These are phyloP conservation scores for Acanthamoeba royreba DNA, from an alignment of 208 protist genomes.

Conservation along the genomic window DNA sequence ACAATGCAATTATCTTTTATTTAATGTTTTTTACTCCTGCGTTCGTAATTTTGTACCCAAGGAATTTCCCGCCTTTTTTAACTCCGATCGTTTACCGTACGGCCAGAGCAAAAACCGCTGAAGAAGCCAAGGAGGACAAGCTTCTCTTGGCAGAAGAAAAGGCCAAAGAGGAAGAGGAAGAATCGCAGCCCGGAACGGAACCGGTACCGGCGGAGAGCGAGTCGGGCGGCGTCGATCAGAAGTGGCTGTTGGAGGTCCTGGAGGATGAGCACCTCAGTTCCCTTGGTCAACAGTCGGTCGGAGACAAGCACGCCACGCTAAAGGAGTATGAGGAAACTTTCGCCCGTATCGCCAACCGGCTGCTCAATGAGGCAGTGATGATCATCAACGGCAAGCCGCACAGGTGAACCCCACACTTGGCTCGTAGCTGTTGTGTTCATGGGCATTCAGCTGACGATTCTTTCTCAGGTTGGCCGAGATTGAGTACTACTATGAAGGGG, in stretches of 20 bases:
- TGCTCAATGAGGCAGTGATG: slow-evolving; percentile 6
- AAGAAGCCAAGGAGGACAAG: background rate
- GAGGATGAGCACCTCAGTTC: slow-evolving; percentile 11
- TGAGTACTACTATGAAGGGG: slow-evolving; percentile 33
- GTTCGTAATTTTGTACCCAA: background rate
- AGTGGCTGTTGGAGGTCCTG: background rate
- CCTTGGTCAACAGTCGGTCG: background rate
- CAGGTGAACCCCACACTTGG: background rate
- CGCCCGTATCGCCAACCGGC: background rate
- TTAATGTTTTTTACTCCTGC: background rate
- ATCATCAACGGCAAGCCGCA: slow-evolving; percentile 31
- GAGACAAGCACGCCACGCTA: slow-evolving; percentile 4
- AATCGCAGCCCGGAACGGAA: background rate
- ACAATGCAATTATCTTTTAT: too few species aligned
- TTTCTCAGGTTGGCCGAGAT: background rate
- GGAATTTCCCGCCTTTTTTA: background rate
- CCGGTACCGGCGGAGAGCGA: background rate
- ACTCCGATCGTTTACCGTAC: background rate
- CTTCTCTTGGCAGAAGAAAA: background rate
- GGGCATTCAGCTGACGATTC: background rate
- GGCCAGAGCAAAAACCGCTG: background rate
- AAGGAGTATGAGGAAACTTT: slow-evolving; percentile 42
- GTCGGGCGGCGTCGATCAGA: background rate
- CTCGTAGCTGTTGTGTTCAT: background rate
- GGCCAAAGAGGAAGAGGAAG: background rate